Evolutionary conservation across 345 rosid species (phyloP).

Genomic region (Salix suchowensis): DNA sequence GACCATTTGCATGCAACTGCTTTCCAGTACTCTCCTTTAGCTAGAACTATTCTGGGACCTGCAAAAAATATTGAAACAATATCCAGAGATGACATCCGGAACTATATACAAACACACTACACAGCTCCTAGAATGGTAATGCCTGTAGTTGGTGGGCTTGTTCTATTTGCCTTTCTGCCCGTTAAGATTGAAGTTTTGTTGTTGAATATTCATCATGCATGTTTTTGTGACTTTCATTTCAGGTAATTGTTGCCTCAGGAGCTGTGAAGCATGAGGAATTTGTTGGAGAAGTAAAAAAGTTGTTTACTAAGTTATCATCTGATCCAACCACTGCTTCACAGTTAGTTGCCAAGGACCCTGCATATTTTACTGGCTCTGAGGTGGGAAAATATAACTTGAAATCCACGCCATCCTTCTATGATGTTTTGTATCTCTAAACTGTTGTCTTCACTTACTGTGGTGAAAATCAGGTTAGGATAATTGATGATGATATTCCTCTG

Average conservation of each 20-base stretch:
- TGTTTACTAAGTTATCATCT: slow-evolving; percentile 72
- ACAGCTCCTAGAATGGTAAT: slow-evolving; percentile 98
- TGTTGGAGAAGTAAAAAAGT: slow-evolving; percentile 80
- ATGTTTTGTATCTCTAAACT: not conserved
- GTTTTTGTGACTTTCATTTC: slow-evolving; percentile 16
- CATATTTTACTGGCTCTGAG: slow-evolving; percentile 97
- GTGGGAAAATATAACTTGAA: slow-evolving; percentile 32
- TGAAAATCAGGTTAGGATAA: slow-evolving; percentile 69
- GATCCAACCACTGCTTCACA: slow-evolving; percentile 87
- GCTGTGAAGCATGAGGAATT: slow-evolving; percentile 97
- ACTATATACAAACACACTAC: slow-evolving; percentile 85
- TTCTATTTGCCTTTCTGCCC: not conserved
- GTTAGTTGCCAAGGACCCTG: slow-evolving; percentile 75
- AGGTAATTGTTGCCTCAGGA: slow-evolving; percentile 95
- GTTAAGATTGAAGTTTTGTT: not conserved
- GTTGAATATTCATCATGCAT: not conserved
- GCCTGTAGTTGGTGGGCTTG: not conserved
- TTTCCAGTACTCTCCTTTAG: slow-evolving; percentile 84
- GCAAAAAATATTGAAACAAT: slow-evolving; percentile 78
- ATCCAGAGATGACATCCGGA: slow-evolving; percentile 67
- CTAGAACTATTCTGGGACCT: slow-evolving; percentile 92
- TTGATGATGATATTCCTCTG: slow-evolving; percentile 86
- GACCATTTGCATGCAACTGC: slow-evolving; percentile 98
- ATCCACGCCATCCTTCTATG: not conserved
- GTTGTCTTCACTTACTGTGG: not conserved